Percentiles rank a stretch among this genome's conserved stretches.
phyloP scores from a whole-genome alignment of 441 rosid genomes.

The Syzygium syzygioides region DNA sequence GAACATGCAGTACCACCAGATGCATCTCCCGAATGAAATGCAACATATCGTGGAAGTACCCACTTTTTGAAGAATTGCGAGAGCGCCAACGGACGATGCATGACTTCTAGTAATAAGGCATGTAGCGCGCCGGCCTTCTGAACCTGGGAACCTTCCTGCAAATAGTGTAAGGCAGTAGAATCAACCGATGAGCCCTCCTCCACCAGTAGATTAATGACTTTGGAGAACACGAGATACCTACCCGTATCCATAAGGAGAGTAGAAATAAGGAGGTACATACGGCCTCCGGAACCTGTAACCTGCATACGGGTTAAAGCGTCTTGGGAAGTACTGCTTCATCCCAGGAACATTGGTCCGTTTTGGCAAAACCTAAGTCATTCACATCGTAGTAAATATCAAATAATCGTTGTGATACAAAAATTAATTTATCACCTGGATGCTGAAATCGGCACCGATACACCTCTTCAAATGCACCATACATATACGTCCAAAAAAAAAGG shows the following conservation, averaged over 20 bases:
- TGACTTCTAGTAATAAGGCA: constrained; percentile 61
- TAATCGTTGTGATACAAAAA: not conserved
- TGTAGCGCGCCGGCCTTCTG: constrained; percentile 83
- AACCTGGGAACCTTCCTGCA: constrained; percentile 88
- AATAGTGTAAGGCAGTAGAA: not conserved
- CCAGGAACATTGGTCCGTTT: constrained; percentile 95
- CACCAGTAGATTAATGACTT: not conserved
- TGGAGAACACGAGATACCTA: constrained; percentile 16
- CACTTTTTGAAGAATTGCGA: not conserved
- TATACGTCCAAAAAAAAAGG: not conserved
- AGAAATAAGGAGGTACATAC: constrained; percentile 63
- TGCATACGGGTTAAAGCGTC: constrained; percentile 65
- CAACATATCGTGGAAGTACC: not conserved
- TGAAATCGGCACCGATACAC: not conserved
- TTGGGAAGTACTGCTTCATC: constrained; percentile 77
- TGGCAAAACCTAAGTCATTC: constrained; percentile 52
- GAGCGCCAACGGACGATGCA: not conserved
- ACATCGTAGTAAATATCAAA: not conserved
- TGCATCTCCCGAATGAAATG: not conserved
- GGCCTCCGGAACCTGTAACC: constrained; percentile 74
- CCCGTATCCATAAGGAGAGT: constrained; percentile 87
- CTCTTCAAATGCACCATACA: not conserved
- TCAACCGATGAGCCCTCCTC: not conserved
- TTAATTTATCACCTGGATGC: not conserved
- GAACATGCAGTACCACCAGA: not conserved